Percentiles rank a stretch among this genome's conserved stretches.
phyloP scores from a whole-genome alignment of 257 asterid species.

The Plantago ovata region DNA sequence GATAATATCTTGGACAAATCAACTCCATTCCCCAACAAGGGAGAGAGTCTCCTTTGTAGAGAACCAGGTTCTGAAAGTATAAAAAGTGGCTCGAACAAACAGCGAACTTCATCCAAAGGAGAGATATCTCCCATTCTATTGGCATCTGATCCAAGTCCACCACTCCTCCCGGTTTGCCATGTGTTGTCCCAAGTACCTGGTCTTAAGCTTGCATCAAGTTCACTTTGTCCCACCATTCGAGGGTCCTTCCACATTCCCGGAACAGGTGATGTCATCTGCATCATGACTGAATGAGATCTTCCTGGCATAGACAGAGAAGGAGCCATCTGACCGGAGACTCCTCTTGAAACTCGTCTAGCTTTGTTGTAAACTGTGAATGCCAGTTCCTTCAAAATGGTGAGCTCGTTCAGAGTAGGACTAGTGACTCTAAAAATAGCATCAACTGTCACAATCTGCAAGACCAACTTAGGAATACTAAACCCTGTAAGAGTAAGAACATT shows the following conservation, averaged over 20 bases:
- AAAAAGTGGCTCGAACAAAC: slow-evolving; percentile 92
- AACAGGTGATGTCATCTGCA: slow-evolving; percentile 71
- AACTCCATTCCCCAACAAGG: slow-evolving; percentile 50
- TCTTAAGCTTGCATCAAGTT: slow-evolving; percentile 85
- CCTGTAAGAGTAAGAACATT: slow-evolving; percentile 88
- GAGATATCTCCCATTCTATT: slow-evolving; percentile 62
- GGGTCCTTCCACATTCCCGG: slow-evolving; percentile 97
- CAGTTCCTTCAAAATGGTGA: slow-evolving; percentile 77
- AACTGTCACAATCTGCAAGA: slow-evolving; percentile 91
- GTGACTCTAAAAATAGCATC: slow-evolving; percentile 96
- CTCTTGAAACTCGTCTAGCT: slow-evolving; percentile 79
- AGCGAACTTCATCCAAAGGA: slow-evolving; percentile 67
- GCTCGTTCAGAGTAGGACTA: slow-evolving; percentile 81
- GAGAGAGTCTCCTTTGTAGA: slow-evolving; percentile 76
- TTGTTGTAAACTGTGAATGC: slow-evolving; percentile 97
- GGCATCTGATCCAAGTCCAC: slow-evolving; percentile 70
- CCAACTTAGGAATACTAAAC: slow-evolving; percentile 85
- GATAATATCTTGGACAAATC: slow-evolving; percentile 65
- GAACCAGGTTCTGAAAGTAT: slow-evolving; percentile 96
- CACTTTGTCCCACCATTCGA: slow-evolving; percentile 66
- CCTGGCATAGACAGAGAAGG: slow-evolving; percentile 53
- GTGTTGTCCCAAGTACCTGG: slow-evolving; percentile 86
- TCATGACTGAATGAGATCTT: slow-evolving; percentile 64
- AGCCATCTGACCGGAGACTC: slow-evolving; percentile 54
- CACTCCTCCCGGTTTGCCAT: slow-evolving; percentile 81